Percentiles rank a stretch among this genome's conserved stretches.
Conservation (phyloP, 371 early-diverging fungal genomes). For the Mortierella sp. region DNA sequence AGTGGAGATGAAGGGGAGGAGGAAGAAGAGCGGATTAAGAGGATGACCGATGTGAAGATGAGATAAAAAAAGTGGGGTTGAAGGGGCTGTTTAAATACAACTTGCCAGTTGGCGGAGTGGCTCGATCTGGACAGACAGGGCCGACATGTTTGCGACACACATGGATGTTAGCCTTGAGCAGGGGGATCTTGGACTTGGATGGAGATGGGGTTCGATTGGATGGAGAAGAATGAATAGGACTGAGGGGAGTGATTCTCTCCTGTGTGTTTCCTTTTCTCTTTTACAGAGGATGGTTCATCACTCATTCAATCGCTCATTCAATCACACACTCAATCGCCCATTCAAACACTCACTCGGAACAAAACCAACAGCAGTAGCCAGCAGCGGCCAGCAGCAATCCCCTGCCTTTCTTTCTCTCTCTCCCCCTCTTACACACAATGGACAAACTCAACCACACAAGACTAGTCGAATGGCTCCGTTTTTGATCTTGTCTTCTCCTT, state of each 20-base stretch:
- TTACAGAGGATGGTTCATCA: background rate
- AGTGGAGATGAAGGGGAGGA: background rate
- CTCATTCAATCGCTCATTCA: background rate
- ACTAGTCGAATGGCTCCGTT: background rate
- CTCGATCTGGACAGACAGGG: background rate
- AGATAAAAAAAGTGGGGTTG: background rate
- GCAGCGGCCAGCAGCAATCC: too few species aligned
- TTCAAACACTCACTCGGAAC: background rate
- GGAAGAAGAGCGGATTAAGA: background rate
- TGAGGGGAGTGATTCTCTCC: background rate
- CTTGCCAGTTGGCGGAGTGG: background rate
- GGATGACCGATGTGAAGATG: background rate
- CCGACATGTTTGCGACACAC: background rate
- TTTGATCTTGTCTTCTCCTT: background rate
- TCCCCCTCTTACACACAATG: background rate
- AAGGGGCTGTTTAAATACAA: background rate
- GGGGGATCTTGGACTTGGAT: background rate
- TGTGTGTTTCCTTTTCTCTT: background rate
- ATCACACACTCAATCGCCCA: background rate
- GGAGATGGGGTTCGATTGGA: background rate
- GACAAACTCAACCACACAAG: background rate
- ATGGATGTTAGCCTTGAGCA: background rate
- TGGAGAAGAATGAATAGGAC: background rate
- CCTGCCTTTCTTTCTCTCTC: background rate
- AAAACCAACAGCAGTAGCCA: background rate